These are phyloP conservation scores for Corinectria fuckeliana DNA, from an alignment of 2,329 filamentous ascomycete genomes.

Conservation along the genomic window DNA sequence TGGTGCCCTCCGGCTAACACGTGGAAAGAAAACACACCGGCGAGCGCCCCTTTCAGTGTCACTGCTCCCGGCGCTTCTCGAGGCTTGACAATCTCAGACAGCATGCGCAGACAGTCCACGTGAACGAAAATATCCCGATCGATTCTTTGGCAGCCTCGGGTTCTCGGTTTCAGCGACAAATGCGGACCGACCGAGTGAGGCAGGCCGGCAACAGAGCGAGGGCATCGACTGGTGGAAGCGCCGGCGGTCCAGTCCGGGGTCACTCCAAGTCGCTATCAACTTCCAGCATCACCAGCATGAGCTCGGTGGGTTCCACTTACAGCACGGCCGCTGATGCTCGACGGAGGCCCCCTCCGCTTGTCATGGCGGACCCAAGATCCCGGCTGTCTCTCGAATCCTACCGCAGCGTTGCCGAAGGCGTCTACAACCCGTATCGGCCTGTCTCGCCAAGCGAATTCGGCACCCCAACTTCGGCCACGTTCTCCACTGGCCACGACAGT, in stretches of 20 bases:
- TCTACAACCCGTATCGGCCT: slow-evolving; percentile 64
- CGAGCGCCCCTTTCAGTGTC: slow-evolving; percentile 94
- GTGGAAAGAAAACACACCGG: slow-evolving; percentile 83
- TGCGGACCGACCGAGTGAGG: slow-evolving; percentile 83
- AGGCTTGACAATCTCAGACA: slow-evolving; percentile 93
- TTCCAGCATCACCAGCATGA: slow-evolving; percentile 81
- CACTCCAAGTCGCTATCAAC: slow-evolving; percentile 87
- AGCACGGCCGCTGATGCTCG: slow-evolving; percentile 70
- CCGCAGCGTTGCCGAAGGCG: slow-evolving; percentile 66
- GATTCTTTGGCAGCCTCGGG: slow-evolving; percentile 93
- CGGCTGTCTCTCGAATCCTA: slow-evolving; percentile 73
- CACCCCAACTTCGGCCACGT: slow-evolving; percentile 84
- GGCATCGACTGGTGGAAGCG: slow-evolving; percentile 78
- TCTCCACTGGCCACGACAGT: slow-evolving; percentile 77
- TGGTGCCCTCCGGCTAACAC: slow-evolving; percentile 2
- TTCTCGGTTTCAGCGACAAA: slow-evolving; percentile 89
- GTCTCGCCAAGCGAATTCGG: slow-evolving; percentile 77
- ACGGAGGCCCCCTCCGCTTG: slow-evolving; percentile 78
- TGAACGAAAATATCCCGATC: slow-evolving; percentile 94
- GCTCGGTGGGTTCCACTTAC: slow-evolving; percentile 71
- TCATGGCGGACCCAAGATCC: slow-evolving; percentile 78
- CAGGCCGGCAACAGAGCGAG: slow-evolving; percentile 75
- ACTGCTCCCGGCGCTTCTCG: slow-evolving; percentile 92
- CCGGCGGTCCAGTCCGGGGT: slow-evolving; percentile 73
- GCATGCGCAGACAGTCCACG: slow-evolving; percentile 96